Evolutionary conservation across 2,329 filamentous ascomycete genomes (phyloP).

Genomic region (Thielaviopsis musarum): DNA sequence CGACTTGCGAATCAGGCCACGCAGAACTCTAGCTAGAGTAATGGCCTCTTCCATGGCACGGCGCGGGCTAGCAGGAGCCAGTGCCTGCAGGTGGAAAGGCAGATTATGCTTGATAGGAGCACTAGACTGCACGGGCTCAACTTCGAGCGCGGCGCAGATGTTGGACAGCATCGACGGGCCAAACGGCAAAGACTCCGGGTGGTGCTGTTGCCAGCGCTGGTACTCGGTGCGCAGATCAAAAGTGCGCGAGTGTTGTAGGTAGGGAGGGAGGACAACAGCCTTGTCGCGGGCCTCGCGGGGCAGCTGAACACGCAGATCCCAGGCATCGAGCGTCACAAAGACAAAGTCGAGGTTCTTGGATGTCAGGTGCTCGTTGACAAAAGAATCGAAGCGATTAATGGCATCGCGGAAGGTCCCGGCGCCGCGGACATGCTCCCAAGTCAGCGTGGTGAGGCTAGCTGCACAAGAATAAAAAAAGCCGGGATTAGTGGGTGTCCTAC

Average conservation of each 20-base stretch:
- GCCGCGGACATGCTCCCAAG: constrained; percentile 97
- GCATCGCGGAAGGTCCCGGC: constrained; percentile 95
- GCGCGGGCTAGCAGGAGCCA: constrained; percentile 86
- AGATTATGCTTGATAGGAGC: constrained; percentile 98
- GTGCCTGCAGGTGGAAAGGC: constrained; percentile 89
- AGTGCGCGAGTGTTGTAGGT: constrained; percentile 92
- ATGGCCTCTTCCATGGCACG: constrained; percentile 96
- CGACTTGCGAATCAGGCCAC: constrained; percentile 87
- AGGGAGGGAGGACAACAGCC: constrained; percentile 86
- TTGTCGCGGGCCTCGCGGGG: constrained; percentile 96
- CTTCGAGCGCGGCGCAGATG: constrained; percentile 94
- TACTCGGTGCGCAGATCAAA: constrained; percentile 97
- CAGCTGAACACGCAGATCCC: constrained; percentile 95
- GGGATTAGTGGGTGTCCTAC: constrained; percentile 5
- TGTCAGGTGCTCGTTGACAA: constrained; percentile 79
- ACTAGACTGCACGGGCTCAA: constrained; percentile 92
- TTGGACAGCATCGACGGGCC: constrained; percentile 90
- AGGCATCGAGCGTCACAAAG: constrained; percentile 94
- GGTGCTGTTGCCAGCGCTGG: constrained; percentile 95
- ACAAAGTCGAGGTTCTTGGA: constrained; percentile 91
- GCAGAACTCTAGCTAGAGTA: constrained; percentile 79
- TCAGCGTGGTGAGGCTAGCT: constrained; percentile 93
- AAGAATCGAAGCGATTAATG: constrained; percentile 84
- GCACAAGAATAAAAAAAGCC: constrained; percentile 14
- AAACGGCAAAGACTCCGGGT: constrained; percentile 92